Conservation (phyloP, 352 stramenopile genomes). For the Phytophthora agathidicida region DNA sequence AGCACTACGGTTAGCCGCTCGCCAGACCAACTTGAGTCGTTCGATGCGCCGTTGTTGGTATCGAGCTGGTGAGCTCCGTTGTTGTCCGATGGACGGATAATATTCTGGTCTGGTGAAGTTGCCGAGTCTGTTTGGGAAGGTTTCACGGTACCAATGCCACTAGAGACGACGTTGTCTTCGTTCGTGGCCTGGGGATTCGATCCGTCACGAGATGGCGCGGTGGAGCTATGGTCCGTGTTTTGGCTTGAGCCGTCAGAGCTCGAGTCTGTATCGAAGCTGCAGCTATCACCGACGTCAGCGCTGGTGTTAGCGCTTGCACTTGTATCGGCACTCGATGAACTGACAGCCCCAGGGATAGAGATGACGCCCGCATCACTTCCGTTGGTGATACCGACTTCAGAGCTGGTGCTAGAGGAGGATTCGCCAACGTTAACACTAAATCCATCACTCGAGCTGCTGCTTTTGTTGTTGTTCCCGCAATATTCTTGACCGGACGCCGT, state of each 20-base stretch:
- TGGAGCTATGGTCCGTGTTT: not conserved
- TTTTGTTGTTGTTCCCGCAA: constrained; percentile 6
- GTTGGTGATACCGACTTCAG: constrained; percentile 1
- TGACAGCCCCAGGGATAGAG: not conserved
- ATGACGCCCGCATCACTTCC: constrained; percentile 15
- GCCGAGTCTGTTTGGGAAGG: constrained; percentile 3
- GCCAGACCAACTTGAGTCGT: constrained; percentile 22
- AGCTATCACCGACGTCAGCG: constrained; percentile 3
- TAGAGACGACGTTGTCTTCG: constrained; percentile 22
- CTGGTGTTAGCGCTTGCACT: constrained; percentile 1
- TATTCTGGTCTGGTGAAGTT: constrained; percentile 4
- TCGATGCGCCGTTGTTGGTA: constrained; percentile 26
- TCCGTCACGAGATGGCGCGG: not conserved
- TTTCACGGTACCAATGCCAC: constrained; percentile 3
- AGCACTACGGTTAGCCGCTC: constrained; percentile 25
- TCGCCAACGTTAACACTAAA: constrained; percentile 9
- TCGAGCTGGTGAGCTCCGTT: constrained; percentile 25
- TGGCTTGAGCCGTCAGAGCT: not conserved
- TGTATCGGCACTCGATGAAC: not conserved
- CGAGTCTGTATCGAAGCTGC: constrained; percentile 1
- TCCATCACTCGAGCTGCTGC: constrained; percentile 5
- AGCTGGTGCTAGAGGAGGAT: constrained; percentile 5
- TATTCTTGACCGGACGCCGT: constrained; percentile 9
- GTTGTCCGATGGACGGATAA: constrained; percentile 23
- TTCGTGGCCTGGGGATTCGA: constrained; percentile 11